Evolutionary conservation across 1,284 basidiomycete species (phyloP), one percentile per base, ranked within the genome.

Genomic region (Anthracocystis panici-leucophaei): DNA sequence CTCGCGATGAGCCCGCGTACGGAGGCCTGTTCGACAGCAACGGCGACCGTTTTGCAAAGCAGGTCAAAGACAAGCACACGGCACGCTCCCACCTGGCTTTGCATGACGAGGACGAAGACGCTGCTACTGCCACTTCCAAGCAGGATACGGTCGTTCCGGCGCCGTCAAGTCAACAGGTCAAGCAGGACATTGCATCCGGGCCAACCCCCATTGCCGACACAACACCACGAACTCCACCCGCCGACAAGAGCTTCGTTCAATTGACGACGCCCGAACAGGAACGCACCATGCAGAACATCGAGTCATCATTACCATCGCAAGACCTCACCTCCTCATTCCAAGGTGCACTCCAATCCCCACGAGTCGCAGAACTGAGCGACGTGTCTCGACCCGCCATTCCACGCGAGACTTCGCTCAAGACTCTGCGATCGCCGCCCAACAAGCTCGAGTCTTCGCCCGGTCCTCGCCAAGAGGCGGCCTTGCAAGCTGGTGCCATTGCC

Each of bases 371-470:
- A 9, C 18, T 31, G n/a, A 25, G 20, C 56, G 21, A 59, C 2
- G 11, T 20, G 8, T 16, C 40, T 12, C 38, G 65, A 5, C 65
- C 62, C 18, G 41, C 35, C 40, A 16, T 75, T 56, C 59, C 66
- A 8, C 72, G 66, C 48, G 65, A 69, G 23, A 16, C 31, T 12
- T 75, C 72, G 45, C 63, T 75, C 44, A 33, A 65, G 49, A 75
- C 72, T 2, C 42, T 75, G 58, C 54, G 52, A 23, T 59, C 61
- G 29, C 62, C 66, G 1, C 72, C 72, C 7, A 27, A 69, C 50
- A 61, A 75, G 65, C 56, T 65, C 35, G 72, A 75, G 46, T 14
- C 44, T 7, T 53, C 62, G 45, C 72, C 72, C 1, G 57, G 41
- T 14, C 66, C 72, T 21, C 57, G 40, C 25, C 63, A 69, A 46